Evolutionary conservation across 305 asterid species (phyloP).

Genomic region (Fraxinus sp.): DNA sequence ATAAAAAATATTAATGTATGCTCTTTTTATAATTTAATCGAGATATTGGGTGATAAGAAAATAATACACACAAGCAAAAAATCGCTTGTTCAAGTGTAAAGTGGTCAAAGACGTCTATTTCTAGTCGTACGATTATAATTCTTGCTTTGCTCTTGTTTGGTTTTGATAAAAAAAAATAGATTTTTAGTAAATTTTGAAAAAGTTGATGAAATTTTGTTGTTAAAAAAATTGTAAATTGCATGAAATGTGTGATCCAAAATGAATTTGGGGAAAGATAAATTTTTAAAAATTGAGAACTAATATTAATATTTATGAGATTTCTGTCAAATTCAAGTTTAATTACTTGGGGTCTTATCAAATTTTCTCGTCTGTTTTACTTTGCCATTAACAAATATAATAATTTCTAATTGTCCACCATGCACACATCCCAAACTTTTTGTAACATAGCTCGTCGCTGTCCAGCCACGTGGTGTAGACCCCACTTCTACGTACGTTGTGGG

Average conservation of each 20-base stretch:
- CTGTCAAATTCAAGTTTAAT: neutral
- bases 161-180: too few relatives aligned
- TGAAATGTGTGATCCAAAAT: too few relatives aligned
- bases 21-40: neutral
- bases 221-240: neutral
- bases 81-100: neutral
- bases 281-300: neutral
- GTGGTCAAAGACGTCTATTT: neutral
- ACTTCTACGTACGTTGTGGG: conserved; percentile 29
- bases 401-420: neutral
- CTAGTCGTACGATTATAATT: too few relatives aligned
- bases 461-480: conserved; percentile 13
- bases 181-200: too few relatives aligned
- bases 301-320: neutral
- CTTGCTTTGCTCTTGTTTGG: neutral
- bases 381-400: neutral
- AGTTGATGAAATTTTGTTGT: too few relatives aligned
- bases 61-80: neutral
- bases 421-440: conserved; percentile 24
- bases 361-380: neutral
- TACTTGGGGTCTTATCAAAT: neutral
- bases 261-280: too few relatives aligned
- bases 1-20: neutral
- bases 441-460: conserved; percentile 9
- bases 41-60: neutral